Percentiles rank a stretch among this genome's conserved stretches.
These are phyloP conservation scores for Rachicladosporium sp. DNA, from an alignment of 2,329 filamentous ascomycete genomes.

Conservation along the genomic window DNA sequence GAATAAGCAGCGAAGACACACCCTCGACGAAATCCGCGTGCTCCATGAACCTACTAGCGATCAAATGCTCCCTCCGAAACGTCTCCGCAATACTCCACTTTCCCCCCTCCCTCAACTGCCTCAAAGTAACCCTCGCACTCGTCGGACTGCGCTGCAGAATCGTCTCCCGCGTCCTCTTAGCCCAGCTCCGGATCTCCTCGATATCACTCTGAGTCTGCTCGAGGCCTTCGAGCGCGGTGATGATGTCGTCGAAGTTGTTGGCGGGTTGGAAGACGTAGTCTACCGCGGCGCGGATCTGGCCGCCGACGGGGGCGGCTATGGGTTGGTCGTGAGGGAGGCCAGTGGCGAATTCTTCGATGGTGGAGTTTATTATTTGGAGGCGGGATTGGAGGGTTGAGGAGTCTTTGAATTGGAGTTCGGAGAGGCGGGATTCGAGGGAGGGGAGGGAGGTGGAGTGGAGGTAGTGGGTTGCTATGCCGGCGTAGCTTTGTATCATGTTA, in stretches of 20 bases:
- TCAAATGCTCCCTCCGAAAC: constrained; percentile 74
- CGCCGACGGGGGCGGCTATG: constrained; percentile 38
- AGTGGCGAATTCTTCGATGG: constrained; percentile 83
- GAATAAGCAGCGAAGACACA: constrained; percentile 67
- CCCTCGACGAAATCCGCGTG: constrained; percentile 87
- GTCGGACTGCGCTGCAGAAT: constrained; percentile 73
- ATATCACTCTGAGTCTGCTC: constrained; percentile 28
- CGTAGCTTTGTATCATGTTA: constrained; percentile 38
- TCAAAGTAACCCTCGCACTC: constrained; percentile 69
- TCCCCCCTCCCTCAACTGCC: constrained; percentile 65
- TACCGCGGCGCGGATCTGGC: constrained; percentile 63
- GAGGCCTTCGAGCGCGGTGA: constrained; percentile 47
- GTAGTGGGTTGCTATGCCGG: constrained; percentile 91
- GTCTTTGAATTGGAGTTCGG: constrained; percentile 81
- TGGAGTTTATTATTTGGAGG: constrained; percentile 63
- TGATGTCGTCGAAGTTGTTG: constrained; percentile 54
- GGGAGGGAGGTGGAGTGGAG: constrained; percentile 80
- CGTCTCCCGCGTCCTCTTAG: constrained; percentile 60
- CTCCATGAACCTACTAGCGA: constrained; percentile 79
- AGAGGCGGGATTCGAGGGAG: constrained; percentile 69
- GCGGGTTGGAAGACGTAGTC: constrained; percentile 48
- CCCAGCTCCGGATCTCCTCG: constrained; percentile 53
- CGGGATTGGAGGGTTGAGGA: constrained; percentile 51
- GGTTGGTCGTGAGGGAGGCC: constrained; percentile 63
- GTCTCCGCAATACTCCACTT: constrained; percentile 73